Conservation (phyloP, 805 yeast species). For the Candida pseudoglaebosa region DNA sequence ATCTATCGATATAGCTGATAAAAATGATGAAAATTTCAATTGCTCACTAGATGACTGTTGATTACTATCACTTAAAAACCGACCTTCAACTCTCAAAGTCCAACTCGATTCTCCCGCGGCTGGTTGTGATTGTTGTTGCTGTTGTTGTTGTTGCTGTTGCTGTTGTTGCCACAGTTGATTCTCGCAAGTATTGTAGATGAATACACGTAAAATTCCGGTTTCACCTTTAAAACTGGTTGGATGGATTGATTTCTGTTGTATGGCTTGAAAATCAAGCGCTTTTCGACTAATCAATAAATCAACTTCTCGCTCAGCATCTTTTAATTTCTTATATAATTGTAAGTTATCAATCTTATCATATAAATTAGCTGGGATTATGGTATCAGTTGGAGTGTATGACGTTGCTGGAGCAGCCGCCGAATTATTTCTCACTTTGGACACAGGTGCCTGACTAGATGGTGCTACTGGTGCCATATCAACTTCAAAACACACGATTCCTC, state of each 20-base stretch:
- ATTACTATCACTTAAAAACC: constrained; percentile 50
- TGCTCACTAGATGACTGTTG: constrained; percentile 6
- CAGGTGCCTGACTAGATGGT: too few relatives aligned
- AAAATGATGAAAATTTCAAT: constrained; percentile 69
- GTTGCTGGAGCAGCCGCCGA: constrained; percentile 34
- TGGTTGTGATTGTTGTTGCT: constrained; percentile 22
- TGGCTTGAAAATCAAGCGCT: constrained; percentile 78
- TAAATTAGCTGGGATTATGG: constrained; percentile 32
- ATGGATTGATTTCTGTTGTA: constrained; percentile 37
- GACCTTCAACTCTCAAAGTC: constrained; percentile 88
- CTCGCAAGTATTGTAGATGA: constrained; percentile 73
- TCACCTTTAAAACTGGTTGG: constrained; percentile 36
- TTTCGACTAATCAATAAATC: constrained; percentile 83
- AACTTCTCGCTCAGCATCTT: constrained; percentile 75
- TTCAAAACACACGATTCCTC: too few relatives aligned
- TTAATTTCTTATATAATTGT: constrained; percentile 63
- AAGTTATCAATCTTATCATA: constrained; percentile 60
- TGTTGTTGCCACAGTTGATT: constrained; percentile 80
- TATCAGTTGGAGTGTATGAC: constrained; percentile 42
- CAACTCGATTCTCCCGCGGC: constrained; percentile 51
- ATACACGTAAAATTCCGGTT: constrained; percentile 69
- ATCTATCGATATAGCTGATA: constrained; percentile 83
- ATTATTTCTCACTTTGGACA: constrained; percentile 26
- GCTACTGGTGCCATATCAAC: too few relatives aligned
- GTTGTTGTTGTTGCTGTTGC: constrained; percentile 26